Evolutionary conservation across 192 early-diverging fungal genomes (phyloP).

Genomic region (Dimargaris cristalligena): DNA sequence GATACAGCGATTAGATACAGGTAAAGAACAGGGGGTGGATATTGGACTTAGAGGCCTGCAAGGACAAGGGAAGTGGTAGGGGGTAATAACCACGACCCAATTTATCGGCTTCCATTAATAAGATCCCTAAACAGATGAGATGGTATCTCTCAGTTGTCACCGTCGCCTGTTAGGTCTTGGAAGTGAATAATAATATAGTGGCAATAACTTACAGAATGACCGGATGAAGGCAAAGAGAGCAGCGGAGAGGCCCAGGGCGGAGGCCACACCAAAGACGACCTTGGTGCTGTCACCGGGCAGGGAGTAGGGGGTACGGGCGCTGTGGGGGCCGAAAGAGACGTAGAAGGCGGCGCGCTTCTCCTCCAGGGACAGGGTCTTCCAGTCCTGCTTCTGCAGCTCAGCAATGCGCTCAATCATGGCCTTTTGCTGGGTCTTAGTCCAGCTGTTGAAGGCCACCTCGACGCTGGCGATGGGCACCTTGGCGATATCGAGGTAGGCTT

Average conservation of each 20-base stretch:
- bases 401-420: conserved; percentile 61
- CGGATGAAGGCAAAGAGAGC: conserved; percentile 45
- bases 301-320: conserved; percentile 56
- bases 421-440: conserved; percentile 58
- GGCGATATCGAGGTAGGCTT: conserved; percentile 10
- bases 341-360: conserved; percentile 95
- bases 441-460: conserved; percentile 21
- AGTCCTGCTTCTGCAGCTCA: conserved; percentile 86
- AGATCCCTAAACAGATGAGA: background rate
- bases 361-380: conserved; percentile 79
- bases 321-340: conserved; percentile 90
- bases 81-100: background rate
- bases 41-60: conserved; percentile 2
- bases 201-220: conserved; percentile 23
- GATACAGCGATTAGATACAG: background rate
- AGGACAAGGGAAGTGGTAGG: conserved; percentile 6
- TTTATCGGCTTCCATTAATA: background rate
- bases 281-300: conserved; percentile 54
- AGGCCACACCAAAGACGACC: conserved; percentile 44
- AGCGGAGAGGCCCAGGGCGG: conserved; percentile 30
- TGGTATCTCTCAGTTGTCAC: no score
- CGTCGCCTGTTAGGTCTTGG: conserved; percentile 12
- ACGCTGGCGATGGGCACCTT: conserved; percentile 14
- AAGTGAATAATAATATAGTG: background rate
- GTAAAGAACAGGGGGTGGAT: background rate